Evolutionary conservation across 225 moss, liverwort and hornwort genomes (phyloP).

Genomic region (Physcomitrellopsis africana): DNA sequence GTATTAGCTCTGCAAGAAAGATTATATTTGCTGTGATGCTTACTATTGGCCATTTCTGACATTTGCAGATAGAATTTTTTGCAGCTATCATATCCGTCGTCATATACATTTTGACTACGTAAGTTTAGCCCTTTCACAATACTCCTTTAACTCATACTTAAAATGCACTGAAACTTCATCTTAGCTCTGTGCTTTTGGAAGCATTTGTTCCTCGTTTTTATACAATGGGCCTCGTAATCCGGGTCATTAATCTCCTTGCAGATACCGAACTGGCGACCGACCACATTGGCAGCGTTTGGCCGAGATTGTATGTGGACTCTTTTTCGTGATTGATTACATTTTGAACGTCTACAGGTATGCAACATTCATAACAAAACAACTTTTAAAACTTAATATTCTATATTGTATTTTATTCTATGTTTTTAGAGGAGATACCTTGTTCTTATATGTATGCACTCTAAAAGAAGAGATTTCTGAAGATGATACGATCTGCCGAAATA

Average conservation of each 20-base stretch:
- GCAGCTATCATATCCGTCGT: constrained; percentile 81
- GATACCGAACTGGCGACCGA: constrained; percentile 60
- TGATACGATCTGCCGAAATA: neutral
- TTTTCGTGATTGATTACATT: constrained; percentile 82
- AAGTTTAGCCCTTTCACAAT: constrained; percentile 38
- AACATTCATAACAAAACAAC: neutral
- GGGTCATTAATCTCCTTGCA: constrained; percentile 36
- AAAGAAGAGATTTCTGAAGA: neutral
- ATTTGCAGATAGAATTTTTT: constrained; percentile 76
- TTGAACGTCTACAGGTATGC: constrained; percentile 80
- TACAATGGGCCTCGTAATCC: constrained; percentile 7
- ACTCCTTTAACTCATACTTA: constrained; percentile 6
- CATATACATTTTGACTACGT: constrained; percentile 84
- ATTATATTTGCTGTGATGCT: neutral
- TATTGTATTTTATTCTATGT: neutral
- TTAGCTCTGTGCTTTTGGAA: neutral
- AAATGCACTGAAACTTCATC: neutral
- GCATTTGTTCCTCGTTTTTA: neutral
- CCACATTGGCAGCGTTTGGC: constrained; percentile 46
- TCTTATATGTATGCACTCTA: neutral
- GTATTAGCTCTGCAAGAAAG: neutral
- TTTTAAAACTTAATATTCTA: neutral
- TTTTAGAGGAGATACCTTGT: no score
- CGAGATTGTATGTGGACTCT: constrained; percentile 81
- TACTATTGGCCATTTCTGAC: constrained; percentile 13